These are phyloP conservation scores for Heliocybe sulcata DNA, from an alignment of 1,284 basidiomycete species.

Conservation along the genomic window DNA sequence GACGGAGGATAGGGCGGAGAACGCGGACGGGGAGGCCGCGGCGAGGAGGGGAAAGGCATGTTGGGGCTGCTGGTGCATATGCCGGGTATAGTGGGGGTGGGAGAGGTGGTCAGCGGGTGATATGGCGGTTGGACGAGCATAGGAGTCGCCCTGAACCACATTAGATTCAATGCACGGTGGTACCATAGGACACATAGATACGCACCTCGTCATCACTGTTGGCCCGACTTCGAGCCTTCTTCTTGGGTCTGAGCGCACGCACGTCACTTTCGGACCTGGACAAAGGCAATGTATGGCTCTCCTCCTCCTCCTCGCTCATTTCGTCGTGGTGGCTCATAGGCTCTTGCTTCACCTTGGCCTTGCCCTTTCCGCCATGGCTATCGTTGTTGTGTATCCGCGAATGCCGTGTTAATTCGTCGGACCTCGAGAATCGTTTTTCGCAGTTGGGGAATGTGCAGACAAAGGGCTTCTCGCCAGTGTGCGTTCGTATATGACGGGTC, in stretches of 20 bases:
- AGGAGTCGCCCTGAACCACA: constrained; percentile 45
- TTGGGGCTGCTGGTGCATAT: constrained; percentile 14
- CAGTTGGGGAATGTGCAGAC: constrained; percentile 90
- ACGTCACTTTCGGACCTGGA: neutral
- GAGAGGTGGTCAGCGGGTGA: constrained; percentile 32
- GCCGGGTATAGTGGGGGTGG: constrained; percentile 27
- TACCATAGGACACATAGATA: constrained; percentile 5
- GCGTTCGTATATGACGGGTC: constrained; percentile 97
- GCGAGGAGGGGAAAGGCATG: constrained; percentile 16
- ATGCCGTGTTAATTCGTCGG: constrained; percentile 95
- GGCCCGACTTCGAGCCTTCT: constrained; percentile 70
- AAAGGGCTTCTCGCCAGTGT: constrained; percentile 98
- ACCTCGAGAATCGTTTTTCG: constrained; percentile 96
- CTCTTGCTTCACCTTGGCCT: constrained; percentile 25
- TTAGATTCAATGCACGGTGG: constrained; percentile 11
- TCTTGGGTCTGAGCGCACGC: constrained; percentile 32
- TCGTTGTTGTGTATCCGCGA: constrained; percentile 75
- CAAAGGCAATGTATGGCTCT: neutral
- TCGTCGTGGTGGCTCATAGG: constrained; percentile 27
- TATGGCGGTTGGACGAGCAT: constrained; percentile 60
- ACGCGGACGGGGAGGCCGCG: constrained; percentile 41
- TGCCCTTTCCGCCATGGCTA: constrained; percentile 19
- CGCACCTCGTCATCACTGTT: constrained; percentile 76
- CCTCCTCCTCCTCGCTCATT: constrained; percentile 10
- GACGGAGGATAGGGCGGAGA: constrained; percentile 68